These are phyloP conservation scores for Ogataea kodamae DNA, from an alignment of 805 yeast species.

Conservation along the genomic window DNA sequence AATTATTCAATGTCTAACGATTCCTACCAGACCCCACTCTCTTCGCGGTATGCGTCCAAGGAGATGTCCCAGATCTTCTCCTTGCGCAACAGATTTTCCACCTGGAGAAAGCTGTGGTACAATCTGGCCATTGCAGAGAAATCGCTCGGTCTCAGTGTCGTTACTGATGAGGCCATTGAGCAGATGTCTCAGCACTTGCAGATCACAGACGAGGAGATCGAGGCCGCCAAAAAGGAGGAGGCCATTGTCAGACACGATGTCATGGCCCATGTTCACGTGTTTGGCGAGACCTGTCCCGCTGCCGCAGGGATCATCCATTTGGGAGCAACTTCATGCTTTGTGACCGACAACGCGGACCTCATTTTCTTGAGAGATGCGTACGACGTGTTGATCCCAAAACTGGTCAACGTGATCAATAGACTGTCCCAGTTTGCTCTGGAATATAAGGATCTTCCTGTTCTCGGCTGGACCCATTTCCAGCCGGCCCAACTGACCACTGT, in stretches of 20 bases:
- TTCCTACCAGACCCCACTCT: constrained; percentile 85
- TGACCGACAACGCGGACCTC: constrained; percentile 96
- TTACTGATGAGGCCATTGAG: constrained; percentile 87
- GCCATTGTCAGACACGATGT: constrained; percentile 98
- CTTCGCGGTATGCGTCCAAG: constrained; percentile 95
- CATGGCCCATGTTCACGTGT: constrained; percentile 98
- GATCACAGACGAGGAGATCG: constrained; percentile 92
- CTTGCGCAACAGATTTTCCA: constrained; percentile 87
- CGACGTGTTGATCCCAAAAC: constrained; percentile 87
- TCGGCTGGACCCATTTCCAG: constrained; percentile 99
- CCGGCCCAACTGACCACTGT: constrained; percentile 99
- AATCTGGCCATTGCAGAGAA: constrained; percentile 94
- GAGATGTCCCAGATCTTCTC: constrained; percentile 96
- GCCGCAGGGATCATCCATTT: constrained; percentile 98
- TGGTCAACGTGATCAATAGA: constrained; percentile 93
- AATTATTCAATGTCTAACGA: constrained; percentile 44
- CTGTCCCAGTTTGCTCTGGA: constrained; percentile 82
- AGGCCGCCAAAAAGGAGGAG: constrained; percentile 84
- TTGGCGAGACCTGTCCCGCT: constrained; percentile 87
- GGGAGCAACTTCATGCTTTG: constrained; percentile 98
- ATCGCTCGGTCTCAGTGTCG: constrained; percentile 78
- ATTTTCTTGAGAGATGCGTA: constrained; percentile 95
- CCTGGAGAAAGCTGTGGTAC: constrained; percentile 98
- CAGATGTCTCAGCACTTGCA: constrained; percentile 75
- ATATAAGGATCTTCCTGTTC: constrained; percentile 92